Conservation (phyloP, 768 basidiomycete genomes). For the Serendipita sp. region DNA sequence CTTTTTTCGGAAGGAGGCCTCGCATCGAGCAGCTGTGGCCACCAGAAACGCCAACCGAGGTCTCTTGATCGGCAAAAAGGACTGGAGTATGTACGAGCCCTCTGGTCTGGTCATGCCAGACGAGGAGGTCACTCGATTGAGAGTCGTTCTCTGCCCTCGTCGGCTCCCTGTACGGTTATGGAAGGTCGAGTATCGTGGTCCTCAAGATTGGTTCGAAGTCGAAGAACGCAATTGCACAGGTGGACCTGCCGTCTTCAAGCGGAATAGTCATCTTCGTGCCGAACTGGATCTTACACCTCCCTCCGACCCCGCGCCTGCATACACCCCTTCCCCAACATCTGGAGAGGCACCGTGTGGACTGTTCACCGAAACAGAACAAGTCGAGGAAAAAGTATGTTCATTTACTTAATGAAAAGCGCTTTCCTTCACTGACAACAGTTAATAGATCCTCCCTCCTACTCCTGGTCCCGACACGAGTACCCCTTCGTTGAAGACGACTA, state of each 20-base stretch:
- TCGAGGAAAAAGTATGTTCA: background rate
- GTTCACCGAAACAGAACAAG: background rate
- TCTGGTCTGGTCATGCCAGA: background rate
- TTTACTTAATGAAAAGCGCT: too few species aligned
- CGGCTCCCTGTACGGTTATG: background rate
- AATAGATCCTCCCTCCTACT: background rate
- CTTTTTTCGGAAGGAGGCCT: slow-evolving; percentile 3
- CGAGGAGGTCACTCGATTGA: background rate
- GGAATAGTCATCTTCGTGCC: background rate
- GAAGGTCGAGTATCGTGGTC: background rate
- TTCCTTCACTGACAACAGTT: background rate
- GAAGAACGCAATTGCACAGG: background rate
- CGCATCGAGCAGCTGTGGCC: slow-evolving; percentile 4
- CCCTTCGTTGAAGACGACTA: background rate
- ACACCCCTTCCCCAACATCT: background rate
- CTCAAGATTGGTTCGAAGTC: background rate
- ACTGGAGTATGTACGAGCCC: background rate
- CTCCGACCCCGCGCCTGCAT: background rate
- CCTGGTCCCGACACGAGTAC: background rate
- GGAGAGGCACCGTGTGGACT: background rate
- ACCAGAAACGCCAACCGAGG: background rate
- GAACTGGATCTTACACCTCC: background rate
- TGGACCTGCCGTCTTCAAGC: background rate
- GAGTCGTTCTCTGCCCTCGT: background rate
- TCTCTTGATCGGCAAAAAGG: background rate